These are phyloP conservation scores for Pseudozyma hubeiensis DNA, from an alignment of 1,284 basidiomycete genomes.

Conservation along the genomic window DNA sequence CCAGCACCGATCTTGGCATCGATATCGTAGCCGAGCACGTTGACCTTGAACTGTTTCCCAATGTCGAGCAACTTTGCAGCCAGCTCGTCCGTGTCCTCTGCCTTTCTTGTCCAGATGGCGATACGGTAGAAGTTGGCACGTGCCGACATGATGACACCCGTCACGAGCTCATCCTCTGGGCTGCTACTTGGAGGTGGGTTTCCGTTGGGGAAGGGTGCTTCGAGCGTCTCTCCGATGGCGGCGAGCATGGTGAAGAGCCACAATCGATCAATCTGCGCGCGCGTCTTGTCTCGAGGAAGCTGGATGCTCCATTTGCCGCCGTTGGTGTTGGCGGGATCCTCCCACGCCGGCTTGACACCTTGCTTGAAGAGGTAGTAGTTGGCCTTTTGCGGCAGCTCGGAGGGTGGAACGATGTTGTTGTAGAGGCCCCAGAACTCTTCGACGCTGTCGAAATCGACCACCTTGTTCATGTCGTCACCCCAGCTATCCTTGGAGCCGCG, in stretches of 20 bases:
- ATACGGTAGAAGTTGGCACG: conserved; percentile 95
- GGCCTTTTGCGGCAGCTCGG: conserved; percentile 89
- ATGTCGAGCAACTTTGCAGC: conserved; percentile 77
- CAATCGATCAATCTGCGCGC: conserved; percentile 86
- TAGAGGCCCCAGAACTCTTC: conserved; percentile 75
- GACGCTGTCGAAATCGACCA: conserved; percentile 64
- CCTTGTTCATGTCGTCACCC: conserved; percentile 68
- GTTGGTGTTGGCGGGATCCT: conserved; percentile 91
- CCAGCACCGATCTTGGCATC: conserved; percentile 78
- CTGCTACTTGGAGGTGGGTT: conserved; percentile 41
- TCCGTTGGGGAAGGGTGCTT: conserved; percentile 55
- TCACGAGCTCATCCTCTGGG: conserved; percentile 59
- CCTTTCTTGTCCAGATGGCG: conserved; percentile 90
- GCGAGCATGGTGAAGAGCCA: conserved; percentile 86
- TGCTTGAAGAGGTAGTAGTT: conserved; percentile 99
- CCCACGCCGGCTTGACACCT: conserved; percentile 86
- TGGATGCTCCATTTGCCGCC: conserved; percentile 99
- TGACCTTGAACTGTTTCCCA: conserved; percentile 88
- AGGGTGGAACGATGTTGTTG: conserved; percentile 98
- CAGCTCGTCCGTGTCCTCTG: conserved; percentile 73
- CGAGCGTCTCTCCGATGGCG: conserved; percentile 67
- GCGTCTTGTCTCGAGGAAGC: conserved; percentile 93
- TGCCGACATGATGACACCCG: conserved; percentile 88
- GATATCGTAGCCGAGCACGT: conserved; percentile 84
- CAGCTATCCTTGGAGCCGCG: conserved; percentile 65